Base-by-base conservation (phyloP, 352 stramenopile species). In the Globisporangium lucens region DNA sequence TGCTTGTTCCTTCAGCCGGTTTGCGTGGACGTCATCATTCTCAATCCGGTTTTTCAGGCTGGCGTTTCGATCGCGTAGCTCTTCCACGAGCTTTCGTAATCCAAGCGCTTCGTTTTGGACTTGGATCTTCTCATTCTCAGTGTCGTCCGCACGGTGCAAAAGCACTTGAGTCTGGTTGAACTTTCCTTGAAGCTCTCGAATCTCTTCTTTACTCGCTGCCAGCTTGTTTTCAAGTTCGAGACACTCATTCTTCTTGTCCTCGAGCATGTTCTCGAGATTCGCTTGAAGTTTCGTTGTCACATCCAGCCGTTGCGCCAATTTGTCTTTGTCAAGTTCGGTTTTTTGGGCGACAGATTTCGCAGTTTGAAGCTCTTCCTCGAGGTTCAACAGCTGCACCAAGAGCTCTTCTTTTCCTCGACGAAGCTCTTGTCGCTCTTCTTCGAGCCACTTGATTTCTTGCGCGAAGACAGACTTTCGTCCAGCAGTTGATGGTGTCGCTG, bases 381-480 rank as follows among this genome's bases (percentile, higher is more conserved):
- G 78, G 30, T 75, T 72, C 60, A 91, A 75, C 4, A 89, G 64
- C 59, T 89, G 79, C 53, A 75, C 24, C 72, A 87, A 77, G 2
- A 89, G 59, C 5, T 84, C 74, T 61, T 93, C 82, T 58, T 88
- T 88, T 10, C 76, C 75, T 2, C 75, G 71, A 12, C 80, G 74
- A 15, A 91, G 71, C 30, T 88, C 75, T 24, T 81, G 74, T 29
- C 83, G 77, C 55, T 91, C 83, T 63, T 91, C 79, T 53, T 91
- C 79, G 3, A 91, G 70, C 83, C 85, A 91, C 65, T 87, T 90
- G 63, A 89, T 85, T 63, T 93, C 80, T 60, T 91, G 79, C 4
- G 74, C 74, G 53, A 87, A 78, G 2, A 84, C 53, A 4, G 70
- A 71, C 41, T 80, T 83, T 22, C 63, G 68, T 36, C 69, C 38